These are phyloP conservation scores for Climacium dendroides DNA, from an alignment of 225 moss, liverwort and hornwort species.

Conservation along the genomic window DNA sequence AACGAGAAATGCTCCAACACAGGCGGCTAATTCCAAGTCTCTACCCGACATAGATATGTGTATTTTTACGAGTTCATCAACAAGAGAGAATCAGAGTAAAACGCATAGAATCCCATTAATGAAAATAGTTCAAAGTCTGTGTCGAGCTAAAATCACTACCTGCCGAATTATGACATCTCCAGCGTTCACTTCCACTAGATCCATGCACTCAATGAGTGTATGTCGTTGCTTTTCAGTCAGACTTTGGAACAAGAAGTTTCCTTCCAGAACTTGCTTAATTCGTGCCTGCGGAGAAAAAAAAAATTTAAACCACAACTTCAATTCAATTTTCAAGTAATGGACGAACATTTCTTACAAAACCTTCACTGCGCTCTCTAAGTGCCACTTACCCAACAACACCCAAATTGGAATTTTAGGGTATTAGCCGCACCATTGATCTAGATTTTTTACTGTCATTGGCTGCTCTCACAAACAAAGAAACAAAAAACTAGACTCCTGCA, in stretches of 20 bases:
- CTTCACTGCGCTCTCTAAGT: neutral
- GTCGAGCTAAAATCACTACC: slow-evolving; percentile 1
- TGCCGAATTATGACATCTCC: slow-evolving; percentile 44
- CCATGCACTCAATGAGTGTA: slow-evolving; percentile 39
- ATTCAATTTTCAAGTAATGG: neutral
- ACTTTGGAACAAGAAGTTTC: slow-evolving; percentile 44
- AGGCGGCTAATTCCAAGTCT: neutral
- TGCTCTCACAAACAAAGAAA: neutral
- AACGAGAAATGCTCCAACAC: neutral
- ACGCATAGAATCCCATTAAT: neutral
- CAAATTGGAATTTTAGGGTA: neutral
- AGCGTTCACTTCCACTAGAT: slow-evolving; percentile 34
- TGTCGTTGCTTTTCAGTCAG: slow-evolving; percentile 33
- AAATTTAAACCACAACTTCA: neutral
- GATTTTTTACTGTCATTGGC: neutral
- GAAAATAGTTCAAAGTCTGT: neutral
- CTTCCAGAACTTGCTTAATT: slow-evolving; percentile 29
- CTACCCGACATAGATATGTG: too few relatives aligned
- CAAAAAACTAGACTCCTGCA: neutral
- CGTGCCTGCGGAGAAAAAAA: slow-evolving; percentile 10
- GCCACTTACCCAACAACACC: neutral
- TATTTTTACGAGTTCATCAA: neutral
- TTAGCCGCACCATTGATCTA: too few relatives aligned
- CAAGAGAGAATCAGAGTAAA: neutral
- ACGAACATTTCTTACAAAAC: neutral